Evolutionary conservation across 176 grass and related monocot genomes (phyloP).

Genomic region (Triticum urartu): DNA sequence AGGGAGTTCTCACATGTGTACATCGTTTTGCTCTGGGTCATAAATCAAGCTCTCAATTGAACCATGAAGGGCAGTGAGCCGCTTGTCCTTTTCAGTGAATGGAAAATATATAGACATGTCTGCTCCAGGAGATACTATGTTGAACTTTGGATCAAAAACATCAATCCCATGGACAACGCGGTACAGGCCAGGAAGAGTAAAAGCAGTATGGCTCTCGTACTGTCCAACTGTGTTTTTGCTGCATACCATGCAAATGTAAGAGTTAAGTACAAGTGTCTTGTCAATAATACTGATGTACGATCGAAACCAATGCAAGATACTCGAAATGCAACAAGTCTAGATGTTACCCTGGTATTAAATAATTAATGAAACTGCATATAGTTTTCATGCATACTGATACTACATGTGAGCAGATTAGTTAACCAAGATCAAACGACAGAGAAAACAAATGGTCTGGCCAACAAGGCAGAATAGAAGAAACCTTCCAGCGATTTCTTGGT

Average conservation of each 20-base stretch:
- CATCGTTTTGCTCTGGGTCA: constrained; percentile 74
- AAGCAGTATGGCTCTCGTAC: constrained; percentile 89
- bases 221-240: constrained; percentile 97
- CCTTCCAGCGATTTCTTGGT: constrained; percentile 99
- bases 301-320: neutral
- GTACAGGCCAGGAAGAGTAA: constrained; percentile 82
- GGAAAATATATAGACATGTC: constrained; percentile 96
- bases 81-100: constrained; percentile 62
- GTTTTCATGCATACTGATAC: neutral
- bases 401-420: too few species aligned
- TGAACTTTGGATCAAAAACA: constrained; percentile 99
- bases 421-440: neutral
- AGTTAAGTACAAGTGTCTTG: neutral
- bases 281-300: constrained; percentile 4
- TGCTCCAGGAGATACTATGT: constrained; percentile 90
- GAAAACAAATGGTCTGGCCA: neutral
- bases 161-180: constrained; percentile 91
- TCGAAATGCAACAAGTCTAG: neutral
- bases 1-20: constrained; percentile 76
- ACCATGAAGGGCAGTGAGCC: constrained; percentile 83
- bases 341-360: neutral
- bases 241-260: constrained; percentile 19
- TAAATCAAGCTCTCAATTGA: constrained; percentile 83
- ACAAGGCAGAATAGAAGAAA: constrained; percentile 37
- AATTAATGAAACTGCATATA: constrained; percentile 8